phyloP scores from a whole-genome alignment of 1,284 basidiomycete genomes.

The Acaromyces ingoldii region DNA sequence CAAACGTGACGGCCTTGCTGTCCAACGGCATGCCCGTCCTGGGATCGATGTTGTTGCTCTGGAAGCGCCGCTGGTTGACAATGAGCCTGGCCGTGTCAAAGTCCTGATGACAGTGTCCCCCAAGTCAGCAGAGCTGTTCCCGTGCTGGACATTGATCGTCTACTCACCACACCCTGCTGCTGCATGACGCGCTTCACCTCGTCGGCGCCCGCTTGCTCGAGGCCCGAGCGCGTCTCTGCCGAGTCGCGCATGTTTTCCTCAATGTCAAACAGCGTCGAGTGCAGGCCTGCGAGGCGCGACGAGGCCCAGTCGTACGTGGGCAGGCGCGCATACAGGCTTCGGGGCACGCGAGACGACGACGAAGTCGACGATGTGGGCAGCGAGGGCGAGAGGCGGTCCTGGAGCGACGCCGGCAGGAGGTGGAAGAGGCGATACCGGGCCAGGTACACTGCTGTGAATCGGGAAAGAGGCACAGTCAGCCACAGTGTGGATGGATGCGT shows the following conservation, averaged over 20 bases:
- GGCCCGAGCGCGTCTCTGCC: constrained; percentile 28
- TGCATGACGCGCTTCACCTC: constrained; percentile 42
- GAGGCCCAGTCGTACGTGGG: constrained; percentile 24
- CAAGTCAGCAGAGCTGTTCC: neutral
- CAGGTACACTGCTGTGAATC: neutral
- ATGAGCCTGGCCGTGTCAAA: constrained; percentile 47
- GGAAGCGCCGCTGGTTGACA: constrained; percentile 33
- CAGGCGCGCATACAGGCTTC: constrained; percentile 1
- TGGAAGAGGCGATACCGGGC: neutral
- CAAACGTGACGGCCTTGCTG: constrained; percentile 39
- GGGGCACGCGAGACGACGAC: no score
- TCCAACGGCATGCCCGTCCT: constrained; percentile 44
- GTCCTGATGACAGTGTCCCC: constrained; percentile 9
- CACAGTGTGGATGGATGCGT: no score
- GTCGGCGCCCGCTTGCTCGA: constrained; percentile 35
- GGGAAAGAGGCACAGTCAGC: neutral
- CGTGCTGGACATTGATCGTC: neutral
- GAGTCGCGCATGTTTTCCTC: constrained; percentile 34
- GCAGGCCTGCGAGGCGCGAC: constrained; percentile 22
- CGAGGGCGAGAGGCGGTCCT: no score
- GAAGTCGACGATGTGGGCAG: no score
- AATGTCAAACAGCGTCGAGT: constrained; percentile 40
- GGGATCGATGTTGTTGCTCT: constrained; percentile 41
- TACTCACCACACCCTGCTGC: constrained; percentile 25
- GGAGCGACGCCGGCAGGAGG: neutral